These are phyloP conservation scores for Sporothrix dimorphospora DNA, from an alignment of 2,329 filamentous ascomycete genomes.

Conservation along the genomic window DNA sequence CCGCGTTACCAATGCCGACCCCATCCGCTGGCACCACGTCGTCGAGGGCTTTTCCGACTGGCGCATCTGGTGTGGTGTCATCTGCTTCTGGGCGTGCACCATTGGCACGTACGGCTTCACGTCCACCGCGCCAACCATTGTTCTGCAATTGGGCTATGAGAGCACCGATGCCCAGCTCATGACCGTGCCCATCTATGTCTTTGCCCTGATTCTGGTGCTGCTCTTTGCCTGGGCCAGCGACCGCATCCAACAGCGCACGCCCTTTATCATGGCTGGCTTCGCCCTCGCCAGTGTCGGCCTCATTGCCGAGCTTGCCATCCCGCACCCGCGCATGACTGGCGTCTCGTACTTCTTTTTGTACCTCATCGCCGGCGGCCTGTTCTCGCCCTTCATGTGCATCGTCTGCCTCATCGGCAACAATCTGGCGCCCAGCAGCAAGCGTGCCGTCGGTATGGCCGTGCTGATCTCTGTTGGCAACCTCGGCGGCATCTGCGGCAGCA, in stretches of 20 bases:
- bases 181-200: slow-evolving; percentile 41
- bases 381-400: slow-evolving; percentile 52
- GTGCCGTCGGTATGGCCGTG: slow-evolving; percentile 62
- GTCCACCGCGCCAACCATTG: slow-evolving; percentile 59
- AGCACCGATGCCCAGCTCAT: slow-evolving; percentile 30
- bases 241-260: slow-evolving; percentile 13
- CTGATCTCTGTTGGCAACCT: slow-evolving; percentile 66
- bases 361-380: slow-evolving; percentile 48
- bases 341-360: slow-evolving; percentile 40
- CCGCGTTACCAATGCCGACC: slow-evolving; percentile 29
- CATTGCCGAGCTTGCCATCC: slow-evolving; percentile 22
- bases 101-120: slow-evolving; percentile 28
- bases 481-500: slow-evolving; percentile 46
- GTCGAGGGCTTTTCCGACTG: slow-evolving; percentile 28
- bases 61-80: slow-evolving; percentile 32
- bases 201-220: slow-evolving; percentile 36
- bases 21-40: slow-evolving; percentile 29
- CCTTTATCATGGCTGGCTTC: slow-evolving; percentile 19
- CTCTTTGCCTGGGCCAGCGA: slow-evolving; percentile 26
- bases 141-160: slow-evolving; percentile 54
- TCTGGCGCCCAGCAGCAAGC: slow-evolving; percentile 54
- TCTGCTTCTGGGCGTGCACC: slow-evolving; percentile 30
- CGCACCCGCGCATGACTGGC: slow-evolving; percentile 40
- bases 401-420: slow-evolving; percentile 57
- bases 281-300: slow-evolving; percentile 24